Percentiles rank a stretch among this genome's conserved stretches.
phyloP scores from a whole-genome alignment of 768 basidiomycete genomes.

The Mycena indigotica region DNA sequence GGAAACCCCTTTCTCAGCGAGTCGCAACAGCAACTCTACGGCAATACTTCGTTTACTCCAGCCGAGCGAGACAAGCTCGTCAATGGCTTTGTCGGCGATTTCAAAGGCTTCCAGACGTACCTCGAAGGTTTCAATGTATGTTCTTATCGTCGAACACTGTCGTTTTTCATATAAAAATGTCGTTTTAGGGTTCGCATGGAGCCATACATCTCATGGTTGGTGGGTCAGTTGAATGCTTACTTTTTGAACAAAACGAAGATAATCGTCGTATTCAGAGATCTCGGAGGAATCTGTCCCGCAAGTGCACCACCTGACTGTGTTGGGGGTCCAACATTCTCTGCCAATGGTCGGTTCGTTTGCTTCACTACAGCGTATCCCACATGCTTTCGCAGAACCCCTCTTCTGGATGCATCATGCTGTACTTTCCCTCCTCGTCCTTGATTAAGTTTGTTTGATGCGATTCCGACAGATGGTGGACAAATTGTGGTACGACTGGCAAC shows the following conservation, averaged over 20 bases:
- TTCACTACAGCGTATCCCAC: neutral
- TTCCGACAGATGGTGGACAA: conserved; percentile 37
- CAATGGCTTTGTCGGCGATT: conserved; percentile 33
- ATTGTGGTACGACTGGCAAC: conserved; percentile 42
- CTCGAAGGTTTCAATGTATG: conserved; percentile 33
- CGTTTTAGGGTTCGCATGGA: conserved; percentile 34
- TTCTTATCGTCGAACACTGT: neutral
- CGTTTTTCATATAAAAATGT: too few relatives aligned
- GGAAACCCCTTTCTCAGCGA: conserved; percentile 16
- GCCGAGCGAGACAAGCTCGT: conserved; percentile 28
- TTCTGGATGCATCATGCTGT: conserved; percentile 42
- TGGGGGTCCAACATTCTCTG: conserved; percentile 33
- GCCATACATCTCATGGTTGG: conserved; percentile 35
- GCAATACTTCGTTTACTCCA: conserved; percentile 32
- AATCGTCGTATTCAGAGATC: conserved; percentile 32
- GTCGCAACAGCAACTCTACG: conserved; percentile 21
- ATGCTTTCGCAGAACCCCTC: conserved; percentile 30
- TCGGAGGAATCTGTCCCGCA: conserved; percentile 31
- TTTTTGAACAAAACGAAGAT: too few relatives aligned
- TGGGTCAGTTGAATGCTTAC: too few relatives aligned
- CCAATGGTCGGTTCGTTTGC: conserved; percentile 29
- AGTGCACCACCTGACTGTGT: conserved; percentile 28
- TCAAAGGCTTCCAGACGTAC: conserved; percentile 33
- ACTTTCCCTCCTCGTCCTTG: neutral
- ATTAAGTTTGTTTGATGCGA: neutral